Conservation (phyloP, 2,329 filamentous ascomycete genomes). For the Didymella glomerata region DNA sequence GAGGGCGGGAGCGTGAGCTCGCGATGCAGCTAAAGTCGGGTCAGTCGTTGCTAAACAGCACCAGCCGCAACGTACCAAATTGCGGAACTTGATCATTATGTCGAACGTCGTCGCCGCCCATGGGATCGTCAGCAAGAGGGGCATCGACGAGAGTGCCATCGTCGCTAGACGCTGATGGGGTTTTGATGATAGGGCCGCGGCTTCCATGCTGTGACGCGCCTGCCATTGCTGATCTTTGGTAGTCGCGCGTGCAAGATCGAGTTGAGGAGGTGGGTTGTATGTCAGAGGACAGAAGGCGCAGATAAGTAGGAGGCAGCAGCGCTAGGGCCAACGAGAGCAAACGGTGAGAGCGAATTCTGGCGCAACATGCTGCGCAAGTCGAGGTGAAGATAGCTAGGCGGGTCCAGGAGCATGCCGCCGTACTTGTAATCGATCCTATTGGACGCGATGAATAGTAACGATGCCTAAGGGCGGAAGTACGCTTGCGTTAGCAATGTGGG, state of each 20-base stretch:
- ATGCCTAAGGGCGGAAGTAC: background rate
- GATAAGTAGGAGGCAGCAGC: slow-evolving; percentile 1
- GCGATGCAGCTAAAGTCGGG: background rate
- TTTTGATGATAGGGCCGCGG: background rate
- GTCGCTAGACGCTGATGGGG: background rate
- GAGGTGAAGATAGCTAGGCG: background rate
- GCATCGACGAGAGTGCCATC: slow-evolving; percentile 4
- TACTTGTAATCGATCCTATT: background rate
- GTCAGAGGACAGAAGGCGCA: background rate
- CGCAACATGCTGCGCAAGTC: background rate
- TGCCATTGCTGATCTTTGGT: background rate
- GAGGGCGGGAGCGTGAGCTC: background rate
- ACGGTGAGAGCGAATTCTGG: background rate
- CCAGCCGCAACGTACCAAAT: background rate
- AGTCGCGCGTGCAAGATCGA: background rate
- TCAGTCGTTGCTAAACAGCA: background rate
- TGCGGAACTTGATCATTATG: background rate
- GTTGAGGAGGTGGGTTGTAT: background rate
- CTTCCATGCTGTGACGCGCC: slow-evolving; percentile 1
- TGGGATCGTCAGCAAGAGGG: background rate
- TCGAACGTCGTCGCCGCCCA: background rate
- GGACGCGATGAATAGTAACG: background rate
- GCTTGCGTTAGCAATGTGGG: background rate
- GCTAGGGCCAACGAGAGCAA: slow-evolving; percentile 6
- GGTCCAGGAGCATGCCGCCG: no score